Percentiles rank a stretch among this genome's conserved stretches.
Conservation (phyloP, 176 grass and related monocot genomes). For the Phyllostachys edulis region DNA sequence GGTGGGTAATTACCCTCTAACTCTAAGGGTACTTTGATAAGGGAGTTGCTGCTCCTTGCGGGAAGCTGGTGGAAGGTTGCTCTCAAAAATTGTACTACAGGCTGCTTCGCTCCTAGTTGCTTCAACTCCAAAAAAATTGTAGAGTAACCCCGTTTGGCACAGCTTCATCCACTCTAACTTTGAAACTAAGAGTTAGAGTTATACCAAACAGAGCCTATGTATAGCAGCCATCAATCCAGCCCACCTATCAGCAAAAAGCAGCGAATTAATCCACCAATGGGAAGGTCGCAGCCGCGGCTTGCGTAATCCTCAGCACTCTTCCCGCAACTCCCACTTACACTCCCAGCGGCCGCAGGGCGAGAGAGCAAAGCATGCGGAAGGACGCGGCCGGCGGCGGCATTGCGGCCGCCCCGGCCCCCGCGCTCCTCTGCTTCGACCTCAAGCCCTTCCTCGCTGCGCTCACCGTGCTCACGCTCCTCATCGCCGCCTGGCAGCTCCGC, state of each 20-base stretch:
- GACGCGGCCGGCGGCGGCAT: conserved; percentile 27
- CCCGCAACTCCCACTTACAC: background rate
- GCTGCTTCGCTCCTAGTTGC: too few relatives aligned
- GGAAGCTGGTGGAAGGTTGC: too few relatives aligned
- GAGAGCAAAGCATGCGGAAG: conserved; percentile 28
- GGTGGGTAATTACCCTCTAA: too few relatives aligned
- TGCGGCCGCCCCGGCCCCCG: conserved; percentile 15
- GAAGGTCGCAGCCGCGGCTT: background rate
- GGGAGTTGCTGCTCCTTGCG: too few relatives aligned
- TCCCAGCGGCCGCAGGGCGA: background rate
- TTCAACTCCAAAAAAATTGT: too few relatives aligned
- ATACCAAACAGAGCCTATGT: too few relatives aligned
- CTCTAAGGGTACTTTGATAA: too few relatives aligned
- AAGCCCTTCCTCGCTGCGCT: conserved; percentile 82
- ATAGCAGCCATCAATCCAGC: conserved; percentile 17
- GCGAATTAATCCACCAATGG: conserved; percentile 30
- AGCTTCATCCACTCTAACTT: too few relatives aligned
- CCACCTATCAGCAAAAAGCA: too few relatives aligned
- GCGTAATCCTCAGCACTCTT: conserved; percentile 8
- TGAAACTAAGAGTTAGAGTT: too few relatives aligned
- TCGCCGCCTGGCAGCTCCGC: conserved; percentile 74
- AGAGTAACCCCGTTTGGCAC: too few relatives aligned
- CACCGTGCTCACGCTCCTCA: conserved; percentile 63
- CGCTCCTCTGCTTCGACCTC: conserved; percentile 58
- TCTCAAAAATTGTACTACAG: too few relatives aligned